Conservation (phyloP, 345 rosid species). For the Pistacia integerrima region DNA sequence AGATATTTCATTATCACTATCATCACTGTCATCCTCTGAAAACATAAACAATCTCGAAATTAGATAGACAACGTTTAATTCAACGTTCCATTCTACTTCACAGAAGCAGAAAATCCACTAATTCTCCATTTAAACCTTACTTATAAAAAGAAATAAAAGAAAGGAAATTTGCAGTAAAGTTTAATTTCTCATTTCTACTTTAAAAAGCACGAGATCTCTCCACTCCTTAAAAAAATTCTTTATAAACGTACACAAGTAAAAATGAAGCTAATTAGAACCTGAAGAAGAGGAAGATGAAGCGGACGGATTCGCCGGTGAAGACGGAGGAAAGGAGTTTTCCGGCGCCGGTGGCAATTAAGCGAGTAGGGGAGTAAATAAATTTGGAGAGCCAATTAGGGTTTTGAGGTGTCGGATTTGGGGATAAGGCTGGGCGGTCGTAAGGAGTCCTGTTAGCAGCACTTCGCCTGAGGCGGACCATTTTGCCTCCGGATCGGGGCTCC, state of each 20-base stretch:
- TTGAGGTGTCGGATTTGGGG: constrained; percentile 31
- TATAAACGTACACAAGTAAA: not conserved
- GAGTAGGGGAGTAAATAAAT: constrained; percentile 72
- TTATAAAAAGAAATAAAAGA: not conserved
- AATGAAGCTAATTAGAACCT: constrained; percentile 47
- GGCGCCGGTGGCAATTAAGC: constrained; percentile 74
- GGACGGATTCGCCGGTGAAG: constrained; percentile 59
- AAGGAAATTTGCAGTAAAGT: not conserved
- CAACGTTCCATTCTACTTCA: not conserved
- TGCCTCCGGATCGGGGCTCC: constrained; percentile 64
- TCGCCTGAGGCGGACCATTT: constrained; percentile 62
- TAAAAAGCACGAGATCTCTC: not conserved
- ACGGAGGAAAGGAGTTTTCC: constrained; percentile 70
- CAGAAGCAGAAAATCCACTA: not conserved
- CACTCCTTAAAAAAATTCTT: not conserved
- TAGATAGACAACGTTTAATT: not conserved
- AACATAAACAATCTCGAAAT: constrained; percentile 10
- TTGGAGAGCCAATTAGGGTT: constrained; percentile 92
- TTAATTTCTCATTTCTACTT: not conserved
- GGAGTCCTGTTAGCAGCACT: constrained; percentile 47
- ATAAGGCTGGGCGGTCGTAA: constrained; percentile 57
- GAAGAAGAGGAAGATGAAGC: constrained; percentile 63
- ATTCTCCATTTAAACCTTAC: not conserved
- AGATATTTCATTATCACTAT: constrained; percentile 31
- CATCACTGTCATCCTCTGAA: constrained; percentile 54